phyloP scores from a whole-genome alignment of 1,284 basidiomycete genomes.

The Malassezia psittaci region DNA sequence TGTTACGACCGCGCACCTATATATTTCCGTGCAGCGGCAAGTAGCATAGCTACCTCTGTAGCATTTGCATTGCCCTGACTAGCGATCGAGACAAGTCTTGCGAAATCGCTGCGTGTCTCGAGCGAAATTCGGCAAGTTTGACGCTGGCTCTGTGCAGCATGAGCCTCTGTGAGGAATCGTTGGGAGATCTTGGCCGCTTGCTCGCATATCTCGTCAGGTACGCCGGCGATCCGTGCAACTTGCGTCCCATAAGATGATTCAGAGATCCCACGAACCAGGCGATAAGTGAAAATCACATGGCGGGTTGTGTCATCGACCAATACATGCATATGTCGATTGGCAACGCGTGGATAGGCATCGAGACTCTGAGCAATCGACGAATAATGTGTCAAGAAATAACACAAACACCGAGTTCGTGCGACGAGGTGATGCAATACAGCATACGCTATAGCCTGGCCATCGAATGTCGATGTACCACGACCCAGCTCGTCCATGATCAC shows the following conservation, averaged over 20 bases:
- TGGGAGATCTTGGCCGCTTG: conserved; percentile 36
- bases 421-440: conserved; percentile 44
- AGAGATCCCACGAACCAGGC: conserved; percentile 55
- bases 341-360: conserved; percentile 37
- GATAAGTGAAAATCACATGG: conserved; percentile 46
- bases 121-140: conserved; percentile 30
- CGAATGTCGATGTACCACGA: conserved; percentile 47
- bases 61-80: not conserved
- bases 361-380: conserved; percentile 39
- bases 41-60: not conserved
- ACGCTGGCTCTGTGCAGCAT: conserved; percentile 30
- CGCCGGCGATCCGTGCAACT: conserved; percentile 43
- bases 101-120: conserved; percentile 40
- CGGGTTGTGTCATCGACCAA: conserved; percentile 39
- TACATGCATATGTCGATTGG: conserved; percentile 47
- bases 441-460: conserved; percentile 45
- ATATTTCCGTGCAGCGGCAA: not conserved
- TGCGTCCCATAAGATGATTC: conserved; percentile 68
- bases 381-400: conserved; percentile 47
- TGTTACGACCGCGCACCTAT: not conserved
- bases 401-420: conserved; percentile 40
- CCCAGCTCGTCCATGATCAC: conserved; percentile 48
- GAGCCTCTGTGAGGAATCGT: conserved; percentile 33
- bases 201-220: conserved; percentile 38
- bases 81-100: conserved; percentile 31